Conservation (phyloP, 768 basidiomycete genomes). For the Sporobolomyces phaffii region DNA sequence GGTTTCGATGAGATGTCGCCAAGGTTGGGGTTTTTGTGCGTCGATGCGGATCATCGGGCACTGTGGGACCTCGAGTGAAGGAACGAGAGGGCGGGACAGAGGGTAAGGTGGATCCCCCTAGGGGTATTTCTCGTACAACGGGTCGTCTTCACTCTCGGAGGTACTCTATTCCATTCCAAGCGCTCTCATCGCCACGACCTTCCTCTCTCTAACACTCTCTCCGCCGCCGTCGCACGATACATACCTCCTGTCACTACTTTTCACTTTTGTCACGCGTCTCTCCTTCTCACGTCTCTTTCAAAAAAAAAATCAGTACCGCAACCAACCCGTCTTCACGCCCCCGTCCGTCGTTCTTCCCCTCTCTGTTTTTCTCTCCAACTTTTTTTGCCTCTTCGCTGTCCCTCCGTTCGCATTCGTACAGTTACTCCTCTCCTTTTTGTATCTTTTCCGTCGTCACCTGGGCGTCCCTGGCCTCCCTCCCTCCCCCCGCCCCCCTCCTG, state of each 20-base stretch:
- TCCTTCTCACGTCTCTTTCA: background rate
- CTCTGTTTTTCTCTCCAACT: background rate
- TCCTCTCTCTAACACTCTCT: too few species aligned
- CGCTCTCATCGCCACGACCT: too few species aligned
- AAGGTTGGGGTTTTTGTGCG: background rate
- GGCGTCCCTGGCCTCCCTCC: too few species aligned
- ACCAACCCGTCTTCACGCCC: background rate
- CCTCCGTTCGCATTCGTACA: background rate
- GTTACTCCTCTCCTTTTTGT: background rate
- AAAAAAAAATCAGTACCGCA: too few species aligned
- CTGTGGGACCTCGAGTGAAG: background rate
- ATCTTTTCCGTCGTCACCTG: too few species aligned
- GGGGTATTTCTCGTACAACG: background rate
- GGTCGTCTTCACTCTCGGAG: background rate
- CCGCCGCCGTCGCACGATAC: too few species aligned
- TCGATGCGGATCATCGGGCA: background rate
- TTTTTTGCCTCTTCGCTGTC: background rate
- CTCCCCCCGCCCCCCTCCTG: too few species aligned
- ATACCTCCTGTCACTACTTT: too few species aligned
- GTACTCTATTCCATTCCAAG: background rate
- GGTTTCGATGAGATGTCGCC: conserved; percentile 2
- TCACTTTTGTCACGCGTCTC: background rate
- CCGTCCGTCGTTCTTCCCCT: background rate
- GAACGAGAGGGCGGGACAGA: background rate
- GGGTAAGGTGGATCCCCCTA: background rate